A percentile compares a stretch with the other conserved stretches of the same genome.
Evolutionary conservation across 2,329 filamentous ascomycete genomes (phyloP).

Genomic region (Aspergillus aculeatinus): DNA sequence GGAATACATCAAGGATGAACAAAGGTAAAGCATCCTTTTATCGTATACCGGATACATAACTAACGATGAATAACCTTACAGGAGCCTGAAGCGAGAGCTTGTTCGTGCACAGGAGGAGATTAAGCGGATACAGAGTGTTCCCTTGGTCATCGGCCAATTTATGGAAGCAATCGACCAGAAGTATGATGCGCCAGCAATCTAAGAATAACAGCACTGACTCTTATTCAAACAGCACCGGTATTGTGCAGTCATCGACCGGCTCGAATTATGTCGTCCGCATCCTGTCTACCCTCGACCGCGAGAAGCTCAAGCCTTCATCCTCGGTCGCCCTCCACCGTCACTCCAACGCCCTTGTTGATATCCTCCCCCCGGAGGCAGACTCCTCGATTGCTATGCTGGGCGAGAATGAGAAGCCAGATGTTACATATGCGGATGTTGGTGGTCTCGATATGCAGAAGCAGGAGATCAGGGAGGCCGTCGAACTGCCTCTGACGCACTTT

Average conservation of each 20-base stretch:
- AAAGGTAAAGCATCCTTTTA: constrained; percentile 59
- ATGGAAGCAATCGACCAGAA: constrained; percentile 99
- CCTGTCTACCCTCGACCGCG: constrained; percentile 94
- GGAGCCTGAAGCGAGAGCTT: constrained; percentile 94
- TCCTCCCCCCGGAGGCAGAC: constrained; percentile 96
- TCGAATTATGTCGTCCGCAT: constrained; percentile 99
- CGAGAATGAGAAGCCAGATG: constrained; percentile 93
- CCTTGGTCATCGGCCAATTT: constrained; percentile 96
- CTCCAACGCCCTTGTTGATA: constrained; percentile 97
- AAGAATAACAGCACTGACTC: constrained; percentile 11
- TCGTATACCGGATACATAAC: not conserved
- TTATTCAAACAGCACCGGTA: constrained; percentile 70
- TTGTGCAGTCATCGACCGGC: constrained; percentile 96
- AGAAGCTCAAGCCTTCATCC: constrained; percentile 95
- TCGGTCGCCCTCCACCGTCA: constrained; percentile 97
- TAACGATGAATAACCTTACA: constrained; percentile 36
- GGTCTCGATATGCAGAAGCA: constrained; percentile 99
- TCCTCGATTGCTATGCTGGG: constrained; percentile 98
- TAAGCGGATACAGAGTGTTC: constrained; percentile 98
- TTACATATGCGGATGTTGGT: constrained; percentile 96
- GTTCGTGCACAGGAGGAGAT: constrained; percentile 98
- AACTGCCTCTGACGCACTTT: constrained; percentile 94
- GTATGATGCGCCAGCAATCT: constrained; percentile 51
- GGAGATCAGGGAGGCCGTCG: constrained; percentile 96
- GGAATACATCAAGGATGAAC: constrained; percentile 99